Conservation (phyloP, 2,329 filamentous ascomycete species). For the Hypoxylon sp. region DNA sequence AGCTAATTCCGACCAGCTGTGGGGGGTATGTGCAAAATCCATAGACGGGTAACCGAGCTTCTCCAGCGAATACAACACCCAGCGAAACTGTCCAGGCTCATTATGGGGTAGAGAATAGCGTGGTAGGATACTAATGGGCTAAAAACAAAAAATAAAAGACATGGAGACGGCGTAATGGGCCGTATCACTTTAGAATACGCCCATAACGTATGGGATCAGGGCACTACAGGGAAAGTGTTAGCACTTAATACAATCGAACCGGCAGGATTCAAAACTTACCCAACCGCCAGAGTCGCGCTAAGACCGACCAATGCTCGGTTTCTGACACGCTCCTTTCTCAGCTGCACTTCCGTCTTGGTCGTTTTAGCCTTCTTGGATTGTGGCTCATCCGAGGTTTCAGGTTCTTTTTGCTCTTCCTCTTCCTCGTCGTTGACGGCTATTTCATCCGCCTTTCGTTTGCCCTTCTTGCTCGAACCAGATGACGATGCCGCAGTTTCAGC, state of each 20-base stretch:
- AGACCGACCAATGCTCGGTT: constrained; percentile 88
- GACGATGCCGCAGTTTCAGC: constrained; percentile 61
- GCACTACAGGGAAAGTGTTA: constrained; percentile 51
- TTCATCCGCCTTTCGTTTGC: constrained; percentile 82
- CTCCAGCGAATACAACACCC: constrained; percentile 34
- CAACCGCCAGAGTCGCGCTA: constrained; percentile 86
- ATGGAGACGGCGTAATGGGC: constrained; percentile 1
- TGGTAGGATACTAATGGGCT: constrained; percentile 22
- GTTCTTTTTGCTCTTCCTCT: constrained; percentile 65
- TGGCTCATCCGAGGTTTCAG: constrained; percentile 59
- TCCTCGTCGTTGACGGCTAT: constrained; percentile 75
- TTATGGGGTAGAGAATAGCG: constrained; percentile 7
- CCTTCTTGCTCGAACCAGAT: constrained; percentile 61
- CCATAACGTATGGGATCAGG: constrained; percentile 66
- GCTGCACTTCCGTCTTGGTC: constrained; percentile 83
- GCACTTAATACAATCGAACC: constrained; percentile 2
- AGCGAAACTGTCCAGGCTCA: constrained; percentile 14
- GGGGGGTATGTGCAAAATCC: constrained; percentile 47
- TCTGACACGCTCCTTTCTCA: constrained; percentile 88
- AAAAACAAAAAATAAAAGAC: constrained; percentile 27
- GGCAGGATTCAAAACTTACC: constrained; percentile 72
- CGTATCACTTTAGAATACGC: constrained; percentile 58
- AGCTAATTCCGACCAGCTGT: constrained; percentile 31
- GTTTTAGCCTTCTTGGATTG: constrained; percentile 83
- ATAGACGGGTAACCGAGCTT: constrained; percentile 37